Evolutionary conservation across 352 stramenopile species (phyloP), one percentile per base, ranked within the genome.

Genomic region (Thraustochytrium striatum): DNA sequence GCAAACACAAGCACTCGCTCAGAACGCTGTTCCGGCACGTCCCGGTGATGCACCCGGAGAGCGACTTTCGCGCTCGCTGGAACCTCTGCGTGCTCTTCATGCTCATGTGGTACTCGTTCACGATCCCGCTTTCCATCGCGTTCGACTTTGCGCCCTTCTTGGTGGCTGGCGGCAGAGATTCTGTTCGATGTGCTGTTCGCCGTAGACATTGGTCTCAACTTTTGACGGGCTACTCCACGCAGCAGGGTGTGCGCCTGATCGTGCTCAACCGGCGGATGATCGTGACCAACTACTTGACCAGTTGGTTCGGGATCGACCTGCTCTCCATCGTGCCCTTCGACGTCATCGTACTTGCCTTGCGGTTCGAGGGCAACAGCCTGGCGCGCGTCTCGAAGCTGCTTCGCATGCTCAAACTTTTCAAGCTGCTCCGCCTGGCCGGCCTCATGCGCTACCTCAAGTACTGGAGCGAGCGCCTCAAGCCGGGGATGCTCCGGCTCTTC

Each of bases 261-360:
- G 35, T 84, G 1, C 57, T 72, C 2, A 58, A 84, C 59, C 61
- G 30, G 19, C 13, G 25, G 21, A 53, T 62, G 19, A 82, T 84
- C 21, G 44, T 78, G 0, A 19, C 19, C 5, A 73, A 84, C 47
- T 84, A 84, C 58, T 25, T 84, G 1, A 41, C 38, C 50, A 62
- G 59, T 3, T 84, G 80, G 80, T 75, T 84, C 30, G 32, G 61
- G 0, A 32, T 82, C 21, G 80, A 84, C 50, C 9, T 84, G 19
- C 13, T 84, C 2, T 81, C 80, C 19, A 75, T 84, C 58, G 50
- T 78, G 13, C 80, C 80, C 2, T 84, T 82, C 41, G 62, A 84
- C 55, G 7, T 68, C 7, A 69, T 84, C 0, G 52, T 41, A 9
- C 65, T 41, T 8, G 52, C 30, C 9, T 44, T n/a, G n/a, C n/a